Evolutionary conservation across 176 grass and related monocot species (phyloP).

Genomic region (Oryza meridionalis): DNA sequence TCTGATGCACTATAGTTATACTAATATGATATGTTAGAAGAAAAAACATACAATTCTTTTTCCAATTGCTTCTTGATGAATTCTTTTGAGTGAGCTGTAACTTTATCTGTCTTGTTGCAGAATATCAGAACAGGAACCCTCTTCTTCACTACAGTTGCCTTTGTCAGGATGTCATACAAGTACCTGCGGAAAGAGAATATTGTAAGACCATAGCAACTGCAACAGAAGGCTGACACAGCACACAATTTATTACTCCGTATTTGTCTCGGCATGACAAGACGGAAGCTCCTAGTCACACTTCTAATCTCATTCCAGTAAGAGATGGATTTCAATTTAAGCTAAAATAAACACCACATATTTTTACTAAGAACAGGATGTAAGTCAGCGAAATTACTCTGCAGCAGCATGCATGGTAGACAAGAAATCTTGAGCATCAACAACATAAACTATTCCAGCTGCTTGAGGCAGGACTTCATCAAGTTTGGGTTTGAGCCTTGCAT

Average conservation of each 20-base stretch:
- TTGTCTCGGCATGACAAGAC: not conserved
- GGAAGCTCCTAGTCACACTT: not conserved
- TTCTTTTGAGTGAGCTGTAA: slow-evolving; percentile 96
- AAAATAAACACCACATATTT: not conserved
- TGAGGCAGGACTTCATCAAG: slow-evolving; percentile 84
- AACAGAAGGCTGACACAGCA: not conserved
- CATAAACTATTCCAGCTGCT: slow-evolving; percentile 76
- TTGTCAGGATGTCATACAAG: slow-evolving; percentile 92
- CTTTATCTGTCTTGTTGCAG: slow-evolving; percentile 97
- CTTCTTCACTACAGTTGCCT: slow-evolving; percentile 77
- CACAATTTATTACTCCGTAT: not conserved
- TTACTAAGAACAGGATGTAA: slow-evolving; percentile 6
- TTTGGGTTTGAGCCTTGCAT: slow-evolving; percentile 87
- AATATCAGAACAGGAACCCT: slow-evolving; percentile 80
- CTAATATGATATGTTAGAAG: slow-evolving; percentile 1
- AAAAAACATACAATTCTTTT: slow-evolving; percentile 84
- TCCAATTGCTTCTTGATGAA: slow-evolving; percentile 98
- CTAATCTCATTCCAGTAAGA: not conserved
- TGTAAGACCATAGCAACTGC: not conserved
- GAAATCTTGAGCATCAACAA: slow-evolving; percentile 91
- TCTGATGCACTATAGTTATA: slow-evolving; percentile 10
- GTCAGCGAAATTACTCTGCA: slow-evolving; percentile 69
- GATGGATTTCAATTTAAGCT: not conserved
- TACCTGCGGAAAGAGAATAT: slow-evolving; percentile 57
- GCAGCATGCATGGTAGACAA: slow-evolving; percentile 79